Base-by-base conservation (phyloP, 352 stramenopile species). In the Globisporangium irregulare region DNA sequence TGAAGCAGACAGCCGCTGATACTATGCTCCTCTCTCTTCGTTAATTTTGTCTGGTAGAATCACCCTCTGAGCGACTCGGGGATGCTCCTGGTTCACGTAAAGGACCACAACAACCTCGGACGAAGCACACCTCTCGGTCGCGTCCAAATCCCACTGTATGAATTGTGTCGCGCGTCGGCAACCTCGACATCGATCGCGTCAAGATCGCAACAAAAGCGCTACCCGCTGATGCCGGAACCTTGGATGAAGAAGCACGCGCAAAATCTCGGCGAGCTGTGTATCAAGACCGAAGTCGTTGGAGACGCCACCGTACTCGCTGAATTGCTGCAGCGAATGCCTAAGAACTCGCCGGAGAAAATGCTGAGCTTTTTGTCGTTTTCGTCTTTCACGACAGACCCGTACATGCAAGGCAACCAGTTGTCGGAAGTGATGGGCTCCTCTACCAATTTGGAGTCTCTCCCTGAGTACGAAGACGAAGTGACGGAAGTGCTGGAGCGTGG, bases 81-180 rank as follows among this genome's bases (percentile, higher is more conserved):
- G 3, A 79, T 77, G 38, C 65, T 92, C 1, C 34, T 92, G 10
- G 81, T 92, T 60, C 84, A 91, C 48, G 81, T 92, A 1, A 92
- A 92, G 51, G 84, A 91, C 53, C 79, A 89, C 70, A 92, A 92
- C 74, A 87, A 89, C 56, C 69, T 89, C 50, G 73, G 73, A 2
- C 73, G 80, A 22, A 89, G 80, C 46, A 92, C 81, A 5, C 84
- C 84, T 14, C 73, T 92, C 2, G 84, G 84, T 2, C 82, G 84
- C 18, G 78, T 92, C 20, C 76, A 91, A 43, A 86, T 92, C 57
- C 81, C 84, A 4, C 54, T 92, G 15, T 72, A 77, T 12, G 82
- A 91, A 41, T 64, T 92, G 29, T 91, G 81, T 54, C 81, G 78
- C 20, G 74, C 73, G 1, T 91, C 82, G 0, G 83, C 79, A 2